These are phyloP conservation scores for Nitzschia putrida DNA, from an alignment of 108 stramenopile genomes.

Conservation along the genomic window DNA sequence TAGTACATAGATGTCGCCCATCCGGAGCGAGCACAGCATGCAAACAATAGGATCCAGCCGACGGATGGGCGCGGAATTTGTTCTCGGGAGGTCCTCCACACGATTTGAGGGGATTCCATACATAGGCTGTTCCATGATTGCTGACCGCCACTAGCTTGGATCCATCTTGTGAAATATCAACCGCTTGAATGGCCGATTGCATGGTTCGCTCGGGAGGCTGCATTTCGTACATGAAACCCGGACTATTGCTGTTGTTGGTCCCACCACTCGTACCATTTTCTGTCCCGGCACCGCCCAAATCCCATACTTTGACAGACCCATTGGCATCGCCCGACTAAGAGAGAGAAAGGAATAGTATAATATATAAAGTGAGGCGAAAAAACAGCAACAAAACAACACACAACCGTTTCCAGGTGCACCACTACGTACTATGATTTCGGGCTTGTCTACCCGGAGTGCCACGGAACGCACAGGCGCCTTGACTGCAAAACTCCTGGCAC, in stretches of 20 bases:
- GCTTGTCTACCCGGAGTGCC: conserved; percentile 88
- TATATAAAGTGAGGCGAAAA: background rate
- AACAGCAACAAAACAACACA: background rate
- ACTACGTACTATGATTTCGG: conserved; percentile 71
- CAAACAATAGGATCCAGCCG: conserved; percentile 68
- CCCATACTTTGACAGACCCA: conserved; percentile 87
- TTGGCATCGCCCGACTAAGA: conserved; percentile 80
- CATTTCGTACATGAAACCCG: conserved; percentile 66
- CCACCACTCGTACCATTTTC: conserved; percentile 11
- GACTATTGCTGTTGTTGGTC: conserved; percentile 1
- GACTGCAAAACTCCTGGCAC: conserved; percentile 87
- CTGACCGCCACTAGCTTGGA: conserved; percentile 79
- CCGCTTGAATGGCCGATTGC: conserved; percentile 79
- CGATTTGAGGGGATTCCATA: conserved; percentile 67
- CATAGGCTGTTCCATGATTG: conserved; percentile 87
- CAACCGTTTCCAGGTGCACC: too few species aligned
- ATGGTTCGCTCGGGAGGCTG: conserved; percentile 60
- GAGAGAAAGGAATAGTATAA: background rate
- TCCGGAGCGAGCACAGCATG: conserved; percentile 84
- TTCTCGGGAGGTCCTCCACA: conserved; percentile 37
- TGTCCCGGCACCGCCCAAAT: conserved; percentile 53
- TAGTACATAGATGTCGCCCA: conserved; percentile 88
- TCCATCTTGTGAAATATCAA: conserved; percentile 80
- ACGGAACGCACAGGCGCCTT: conserved; percentile 92
- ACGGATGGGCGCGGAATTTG: conserved; percentile 79